phyloP scores from a whole-genome alignment of 768 basidiomycete species.

The Ramaria rubella region DNA sequence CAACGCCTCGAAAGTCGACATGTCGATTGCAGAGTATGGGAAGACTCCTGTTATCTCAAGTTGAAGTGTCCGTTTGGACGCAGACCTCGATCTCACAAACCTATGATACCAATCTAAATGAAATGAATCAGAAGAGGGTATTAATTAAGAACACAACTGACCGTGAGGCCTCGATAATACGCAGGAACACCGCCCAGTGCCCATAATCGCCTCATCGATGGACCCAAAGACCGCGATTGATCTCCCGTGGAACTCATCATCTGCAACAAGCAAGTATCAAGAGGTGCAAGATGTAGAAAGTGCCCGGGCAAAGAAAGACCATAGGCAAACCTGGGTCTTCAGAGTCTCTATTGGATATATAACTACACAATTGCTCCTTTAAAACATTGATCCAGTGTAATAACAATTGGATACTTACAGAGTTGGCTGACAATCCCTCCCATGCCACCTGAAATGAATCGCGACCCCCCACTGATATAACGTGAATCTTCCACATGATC shows the following conservation, averaged over 20 bases:
- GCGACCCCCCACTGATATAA: constrained; percentile 84
- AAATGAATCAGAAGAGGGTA: constrained; percentile 13
- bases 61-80: neutral
- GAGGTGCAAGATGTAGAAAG: neutral
- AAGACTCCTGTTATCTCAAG: constrained; percentile 54
- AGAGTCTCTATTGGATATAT: constrained; percentile 97
- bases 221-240: constrained; percentile 49
- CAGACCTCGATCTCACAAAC: neutral
- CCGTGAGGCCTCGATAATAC: constrained; percentile 87
- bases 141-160: constrained; percentile 38
- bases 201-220: constrained; percentile 72
- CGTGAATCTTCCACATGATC: constrained; percentile 85
- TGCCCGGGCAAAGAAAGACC: neutral
- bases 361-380: constrained; percentile 40
- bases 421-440: constrained; percentile 94
- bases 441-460: constrained; percentile 92
- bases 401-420: constrained; percentile 41
- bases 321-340: constrained; percentile 47
- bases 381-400: constrained; percentile 7
- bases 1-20: constrained; percentile 94
- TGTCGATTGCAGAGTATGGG: constrained; percentile 95
- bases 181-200: constrained; percentile 68
- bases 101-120: constrained; percentile 80
- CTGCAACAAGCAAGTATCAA: constrained; percentile 35
- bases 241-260: constrained; percentile 85